These are phyloP conservation scores for Neurospora sp. DNA, from an alignment of 495 filamentous ascomycete species.

Conservation along the genomic window DNA sequence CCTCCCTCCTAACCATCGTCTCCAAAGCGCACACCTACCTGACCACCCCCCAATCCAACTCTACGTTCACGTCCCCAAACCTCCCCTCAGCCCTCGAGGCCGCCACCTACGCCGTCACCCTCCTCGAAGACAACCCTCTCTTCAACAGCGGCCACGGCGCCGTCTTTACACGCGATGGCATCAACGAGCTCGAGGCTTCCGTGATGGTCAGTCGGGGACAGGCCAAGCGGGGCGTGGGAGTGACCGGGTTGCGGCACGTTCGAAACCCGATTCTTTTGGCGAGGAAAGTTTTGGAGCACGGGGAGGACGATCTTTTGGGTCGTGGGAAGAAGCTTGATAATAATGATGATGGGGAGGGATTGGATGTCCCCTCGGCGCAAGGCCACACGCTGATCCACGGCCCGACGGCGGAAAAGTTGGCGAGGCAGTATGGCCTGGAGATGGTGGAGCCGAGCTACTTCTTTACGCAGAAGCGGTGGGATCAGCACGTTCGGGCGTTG, in stretches of 20 bases:
- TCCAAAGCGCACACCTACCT: constrained; percentile 28
- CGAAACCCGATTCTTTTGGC: constrained; percentile 76
- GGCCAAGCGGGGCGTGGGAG: constrained; percentile 66
- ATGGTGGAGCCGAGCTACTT: constrained; percentile 62
- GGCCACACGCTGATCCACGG: constrained; percentile 63
- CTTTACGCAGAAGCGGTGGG: constrained; percentile 70
- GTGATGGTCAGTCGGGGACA: constrained; percentile 73
- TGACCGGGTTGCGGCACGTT: constrained; percentile 60
- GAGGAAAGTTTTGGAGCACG: constrained; percentile 55
- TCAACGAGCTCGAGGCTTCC: constrained; percentile 81
- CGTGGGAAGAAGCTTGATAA: constrained; percentile 12
- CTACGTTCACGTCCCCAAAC: background rate
- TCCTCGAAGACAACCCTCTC: constrained; percentile 71
- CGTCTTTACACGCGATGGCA: constrained; percentile 73
- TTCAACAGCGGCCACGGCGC: constrained; percentile 83
- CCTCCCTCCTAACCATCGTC: constrained; percentile 53
- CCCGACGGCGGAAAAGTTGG: constrained; percentile 54
- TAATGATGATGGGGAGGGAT: constrained; percentile 1
- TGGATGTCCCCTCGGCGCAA: constrained; percentile 38
- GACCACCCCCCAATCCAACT: constrained; percentile 11
- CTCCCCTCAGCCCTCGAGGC: constrained; percentile 53
- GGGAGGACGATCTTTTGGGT: constrained; percentile 36
- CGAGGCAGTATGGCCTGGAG: constrained; percentile 55
- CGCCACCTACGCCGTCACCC: constrained; percentile 63
- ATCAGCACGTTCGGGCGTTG: constrained; percentile 66